Conservation (phyloP, 805 yeast genomes). For the Ogataea haglerorum region DNA sequence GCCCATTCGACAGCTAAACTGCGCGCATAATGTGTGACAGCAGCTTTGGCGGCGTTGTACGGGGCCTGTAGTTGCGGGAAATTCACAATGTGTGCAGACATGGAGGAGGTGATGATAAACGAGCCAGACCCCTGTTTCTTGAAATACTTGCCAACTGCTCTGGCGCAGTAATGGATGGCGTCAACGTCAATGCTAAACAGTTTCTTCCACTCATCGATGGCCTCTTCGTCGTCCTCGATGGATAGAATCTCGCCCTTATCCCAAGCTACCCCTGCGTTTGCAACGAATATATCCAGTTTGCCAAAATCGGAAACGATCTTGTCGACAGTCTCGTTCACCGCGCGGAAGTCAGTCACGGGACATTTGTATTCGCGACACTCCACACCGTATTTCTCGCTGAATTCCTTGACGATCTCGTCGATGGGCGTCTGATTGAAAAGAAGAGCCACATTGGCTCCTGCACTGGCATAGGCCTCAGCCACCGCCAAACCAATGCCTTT, state of each 20-base stretch:
- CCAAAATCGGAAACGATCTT: conserved; percentile 68
- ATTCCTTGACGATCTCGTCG: conserved; percentile 55
- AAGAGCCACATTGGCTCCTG: conserved; percentile 80
- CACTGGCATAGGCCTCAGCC: conserved; percentile 80
- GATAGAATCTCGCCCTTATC: conserved; percentile 54
- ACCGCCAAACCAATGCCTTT: conserved; percentile 79
- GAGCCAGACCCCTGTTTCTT: conserved; percentile 73
- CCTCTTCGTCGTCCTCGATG: conserved; percentile 39
- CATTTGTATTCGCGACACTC: conserved; percentile 63
- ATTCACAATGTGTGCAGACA: conserved; percentile 86
- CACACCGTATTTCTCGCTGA: conserved; percentile 57
- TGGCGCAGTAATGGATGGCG: conserved; percentile 78
- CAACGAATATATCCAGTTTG: conserved; percentile 76
- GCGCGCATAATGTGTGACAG: conserved; percentile 67
- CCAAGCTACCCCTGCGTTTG: conserved; percentile 91
- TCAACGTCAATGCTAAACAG: conserved; percentile 73
- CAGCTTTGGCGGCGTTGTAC: conserved; percentile 87
- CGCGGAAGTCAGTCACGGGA: conserved; percentile 46
- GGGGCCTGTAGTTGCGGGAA: conserved; percentile 84
- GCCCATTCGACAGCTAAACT: conserved; percentile 88
- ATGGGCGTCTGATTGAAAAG: conserved; percentile 64
- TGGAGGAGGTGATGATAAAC: conserved; percentile 79
- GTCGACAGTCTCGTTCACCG: conserved; percentile 46
- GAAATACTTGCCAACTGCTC: conserved; percentile 69
- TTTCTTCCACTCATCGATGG: conserved; percentile 62